Conservation (phyloP, 139 green algal genomes). For the Closterium sp. region DNA sequence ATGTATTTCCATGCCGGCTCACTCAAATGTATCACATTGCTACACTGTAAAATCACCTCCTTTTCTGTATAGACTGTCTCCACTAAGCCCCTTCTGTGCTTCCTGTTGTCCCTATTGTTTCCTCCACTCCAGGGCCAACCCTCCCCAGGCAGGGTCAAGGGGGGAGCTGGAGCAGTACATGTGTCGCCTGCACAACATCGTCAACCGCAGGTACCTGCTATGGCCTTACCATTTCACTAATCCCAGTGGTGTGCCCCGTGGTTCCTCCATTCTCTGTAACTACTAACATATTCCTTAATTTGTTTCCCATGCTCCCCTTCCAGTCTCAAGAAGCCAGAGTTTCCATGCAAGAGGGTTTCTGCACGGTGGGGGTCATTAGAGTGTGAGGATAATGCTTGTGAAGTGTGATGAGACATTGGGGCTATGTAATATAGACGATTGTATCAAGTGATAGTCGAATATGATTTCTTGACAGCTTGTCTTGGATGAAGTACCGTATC, state of each 20-base stretch:
- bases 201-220: conserved; percentile 62
- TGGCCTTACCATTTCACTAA: background rate
- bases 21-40: too few relatives aligned
- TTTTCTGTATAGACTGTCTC: too few relatives aligned
- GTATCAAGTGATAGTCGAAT: too few relatives aligned
- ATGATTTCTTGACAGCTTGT: too few relatives aligned
- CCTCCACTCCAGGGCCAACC: background rate
- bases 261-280: background rate
- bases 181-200: conserved; percentile 82
- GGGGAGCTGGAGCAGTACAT: conserved; percentile 74
- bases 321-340: conserved; percentile 74
- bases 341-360: conserved; percentile 78
- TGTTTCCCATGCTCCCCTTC: background rate
- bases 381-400: conserved; percentile 47
- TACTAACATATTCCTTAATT: too few relatives aligned
- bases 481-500: too few relatives aligned
- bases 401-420: background rate
- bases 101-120: background rate
- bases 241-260: background rate
- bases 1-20: too few relatives aligned
- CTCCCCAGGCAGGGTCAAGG: conserved; percentile 30
- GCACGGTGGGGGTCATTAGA: conserved; percentile 72
- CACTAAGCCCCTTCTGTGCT: too few relatives aligned
- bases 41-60: too few relatives aligned
- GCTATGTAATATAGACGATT: background rate